phyloP scores from a whole-genome alignment of 176 grass and related monocot genomes.

The Guadua angustifolia region DNA sequence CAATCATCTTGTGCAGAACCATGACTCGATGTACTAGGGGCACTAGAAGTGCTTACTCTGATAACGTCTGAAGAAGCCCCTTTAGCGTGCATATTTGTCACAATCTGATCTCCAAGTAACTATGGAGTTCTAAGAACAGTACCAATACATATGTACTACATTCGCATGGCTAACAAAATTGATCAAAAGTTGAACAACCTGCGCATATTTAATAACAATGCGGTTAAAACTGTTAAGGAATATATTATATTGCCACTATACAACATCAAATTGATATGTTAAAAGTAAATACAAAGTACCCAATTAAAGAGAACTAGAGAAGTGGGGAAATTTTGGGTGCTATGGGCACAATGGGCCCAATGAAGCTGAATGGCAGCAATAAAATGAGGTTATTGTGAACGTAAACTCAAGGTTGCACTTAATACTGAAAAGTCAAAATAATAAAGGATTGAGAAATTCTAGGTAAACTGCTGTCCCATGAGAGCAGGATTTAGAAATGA shows the following conservation, averaged over 20 bases:
- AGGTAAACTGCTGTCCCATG: not conserved
- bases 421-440: not conserved
- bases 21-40: conserved; percentile 94
- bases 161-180: not conserved
- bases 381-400: not conserved
- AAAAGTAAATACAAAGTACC: not conserved
- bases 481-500: not conserved
- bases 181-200: conserved; percentile 32
- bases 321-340: not conserved
- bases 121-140: conserved; percentile 36
- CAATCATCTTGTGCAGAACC: conserved; percentile 94
- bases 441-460: not conserved
- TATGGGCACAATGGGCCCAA: not conserved
- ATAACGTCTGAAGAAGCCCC: conserved; percentile 76
- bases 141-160: not conserved
- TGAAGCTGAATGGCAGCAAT: conserved; percentile 14
- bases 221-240: not conserved
- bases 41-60: conserved; percentile 93
- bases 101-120: conserved; percentile 67
- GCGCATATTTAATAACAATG: conserved; percentile 21
- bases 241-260: not conserved
- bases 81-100: conserved; percentile 82
- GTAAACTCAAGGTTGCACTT: not conserved
- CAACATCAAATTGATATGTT: not conserved
- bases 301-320: not conserved